These are phyloP conservation scores for Wickerhamiella sergipiensis DNA, from an alignment of 805 yeast species.

Conservation along the genomic window DNA sequence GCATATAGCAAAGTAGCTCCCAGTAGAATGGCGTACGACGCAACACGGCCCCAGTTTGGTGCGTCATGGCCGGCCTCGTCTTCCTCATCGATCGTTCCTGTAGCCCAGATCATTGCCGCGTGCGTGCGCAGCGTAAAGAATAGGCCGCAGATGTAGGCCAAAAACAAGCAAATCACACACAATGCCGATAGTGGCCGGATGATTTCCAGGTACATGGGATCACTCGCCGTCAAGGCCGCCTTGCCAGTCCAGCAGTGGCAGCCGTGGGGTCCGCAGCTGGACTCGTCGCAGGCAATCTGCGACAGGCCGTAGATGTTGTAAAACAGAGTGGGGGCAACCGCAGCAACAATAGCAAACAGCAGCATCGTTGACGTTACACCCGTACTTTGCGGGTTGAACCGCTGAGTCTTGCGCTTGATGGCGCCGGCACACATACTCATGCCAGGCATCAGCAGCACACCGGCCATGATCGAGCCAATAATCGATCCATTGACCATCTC, in stretches of 20 bases:
- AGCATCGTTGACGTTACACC: slow-evolving; percentile 96
- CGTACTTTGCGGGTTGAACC: slow-evolving; percentile 92
- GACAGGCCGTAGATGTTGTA: slow-evolving; percentile 84
- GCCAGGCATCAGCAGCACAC: slow-evolving; percentile 83
- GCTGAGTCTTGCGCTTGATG: slow-evolving; percentile 74
- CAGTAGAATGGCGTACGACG: slow-evolving; percentile 68
- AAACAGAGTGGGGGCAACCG: slow-evolving; percentile 84
- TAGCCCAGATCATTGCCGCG: slow-evolving; percentile 92
- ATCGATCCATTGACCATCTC: slow-evolving; percentile 88
- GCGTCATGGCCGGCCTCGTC: slow-evolving; percentile 77
- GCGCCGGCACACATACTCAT: slow-evolving; percentile 98
- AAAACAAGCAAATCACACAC: slow-evolving; percentile 67
- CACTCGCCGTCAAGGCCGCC: slow-evolving; percentile 53
- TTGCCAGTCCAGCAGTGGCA: slow-evolving; percentile 45
- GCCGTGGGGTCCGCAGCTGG: not conserved
- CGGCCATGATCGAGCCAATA: slow-evolving; percentile 88
- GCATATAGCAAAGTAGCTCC: slow-evolving; percentile 84
- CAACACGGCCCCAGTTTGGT: slow-evolving; percentile 87
- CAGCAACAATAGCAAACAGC: slow-evolving; percentile 75
- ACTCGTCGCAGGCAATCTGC: slow-evolving; percentile 45
- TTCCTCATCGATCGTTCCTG: slow-evolving; percentile 35
- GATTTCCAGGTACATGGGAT: slow-evolving; percentile 48
- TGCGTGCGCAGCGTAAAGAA: slow-evolving; percentile 91
- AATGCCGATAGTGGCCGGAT: slow-evolving; percentile 70
- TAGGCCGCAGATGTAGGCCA: slow-evolving; percentile 78